Base-by-base conservation (phyloP, 768 basidiomycete genomes). In the Leccinum arenicola region DNA sequence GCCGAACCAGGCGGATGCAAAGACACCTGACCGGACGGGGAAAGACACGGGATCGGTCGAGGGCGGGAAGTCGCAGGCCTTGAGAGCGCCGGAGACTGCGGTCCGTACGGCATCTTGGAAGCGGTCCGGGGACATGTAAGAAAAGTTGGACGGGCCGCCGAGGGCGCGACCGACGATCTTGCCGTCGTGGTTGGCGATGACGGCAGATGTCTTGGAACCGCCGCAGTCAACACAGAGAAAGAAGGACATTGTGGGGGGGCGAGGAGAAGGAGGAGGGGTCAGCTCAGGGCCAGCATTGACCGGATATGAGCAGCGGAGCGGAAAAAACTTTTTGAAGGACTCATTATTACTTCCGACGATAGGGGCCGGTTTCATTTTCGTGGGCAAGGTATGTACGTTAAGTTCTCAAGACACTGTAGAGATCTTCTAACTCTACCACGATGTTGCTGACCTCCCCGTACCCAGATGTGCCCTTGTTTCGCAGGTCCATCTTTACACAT, bases 171-270 rank as follows among this genome's bases (percentile, higher is more conserved):
- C 87, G 48, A 91, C 58, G 64, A 92, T 80, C 5, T 75, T 73
- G 61, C 91, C 89, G 3, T 77, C 62, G 19, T 69, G 64, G 68
- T 86, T 78, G 60, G 79, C 79, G 70, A 95, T 83, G 59, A 83
- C 89, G 6, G 82, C 89, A 27, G 88, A 82, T 10, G 94, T 94
- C 76, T 95, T 96, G 48, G 91, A 91, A 21, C 91, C 93, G 31
- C 93, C 93, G 61, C 92, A 93, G 73, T 94, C 92, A 62, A 90
- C 87, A 67, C 88, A 93, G 63, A 94, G 85, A 68, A 83, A 89
- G 65, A 90, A 74, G 11, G 85, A 75, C 83, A 85, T 84, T 0
- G 17, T 25, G 33, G 15, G 27, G 9, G 36, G 29, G 12, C 9
- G n/a, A 19, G 23, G 19, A 49, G 35, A 15, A 40, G 38, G 3